phyloP scores from a whole-genome alignment of 2,329 filamentous ascomycete genomes.

The Fusarium coicis region DNA sequence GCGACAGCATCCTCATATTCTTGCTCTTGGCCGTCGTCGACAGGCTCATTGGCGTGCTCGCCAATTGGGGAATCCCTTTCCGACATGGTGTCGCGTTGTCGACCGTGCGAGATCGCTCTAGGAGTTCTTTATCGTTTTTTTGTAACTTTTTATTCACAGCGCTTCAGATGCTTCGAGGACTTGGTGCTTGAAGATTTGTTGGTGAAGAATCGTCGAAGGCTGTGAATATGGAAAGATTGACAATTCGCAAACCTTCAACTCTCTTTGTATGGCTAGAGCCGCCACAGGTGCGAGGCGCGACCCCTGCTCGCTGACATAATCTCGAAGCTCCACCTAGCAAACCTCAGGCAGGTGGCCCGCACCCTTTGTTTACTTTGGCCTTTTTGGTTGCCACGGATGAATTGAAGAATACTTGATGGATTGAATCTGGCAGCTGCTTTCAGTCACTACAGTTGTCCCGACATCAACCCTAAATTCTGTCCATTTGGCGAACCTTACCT shows the following conservation, averaged over 20 bases:
- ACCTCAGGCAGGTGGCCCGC: constrained; percentile 41
- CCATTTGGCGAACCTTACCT: neutral
- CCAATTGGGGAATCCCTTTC: constrained; percentile 57
- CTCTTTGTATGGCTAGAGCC: constrained; percentile 37
- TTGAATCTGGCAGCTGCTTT: constrained; percentile 17
- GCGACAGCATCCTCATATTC: constrained; percentile 46
- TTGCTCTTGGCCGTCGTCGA: constrained; percentile 56
- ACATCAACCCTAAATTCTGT: neutral
- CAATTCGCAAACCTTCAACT: constrained; percentile 38
- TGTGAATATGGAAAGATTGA: constrained; percentile 2
- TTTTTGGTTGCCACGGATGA: constrained; percentile 42
- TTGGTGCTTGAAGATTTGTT: neutral
- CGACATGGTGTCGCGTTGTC: constrained; percentile 53
- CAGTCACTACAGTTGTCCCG: constrained; percentile 19
- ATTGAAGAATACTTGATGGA: constrained; percentile 28
- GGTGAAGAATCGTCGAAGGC: neutral
- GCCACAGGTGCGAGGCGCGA: constrained; percentile 34
- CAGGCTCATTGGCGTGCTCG: constrained; percentile 50
- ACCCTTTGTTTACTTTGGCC: constrained; percentile 50
- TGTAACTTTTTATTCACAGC: neutral
- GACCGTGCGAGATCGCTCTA: constrained; percentile 10
- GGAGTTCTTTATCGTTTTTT: neutral
- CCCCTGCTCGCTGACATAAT: constrained; percentile 47
- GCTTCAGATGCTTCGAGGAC: neutral
- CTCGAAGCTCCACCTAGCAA: neutral